Evolutionary conservation across 2,329 filamentous ascomycete genomes (phyloP).

Genomic region (Nemania diffusa): DNA sequence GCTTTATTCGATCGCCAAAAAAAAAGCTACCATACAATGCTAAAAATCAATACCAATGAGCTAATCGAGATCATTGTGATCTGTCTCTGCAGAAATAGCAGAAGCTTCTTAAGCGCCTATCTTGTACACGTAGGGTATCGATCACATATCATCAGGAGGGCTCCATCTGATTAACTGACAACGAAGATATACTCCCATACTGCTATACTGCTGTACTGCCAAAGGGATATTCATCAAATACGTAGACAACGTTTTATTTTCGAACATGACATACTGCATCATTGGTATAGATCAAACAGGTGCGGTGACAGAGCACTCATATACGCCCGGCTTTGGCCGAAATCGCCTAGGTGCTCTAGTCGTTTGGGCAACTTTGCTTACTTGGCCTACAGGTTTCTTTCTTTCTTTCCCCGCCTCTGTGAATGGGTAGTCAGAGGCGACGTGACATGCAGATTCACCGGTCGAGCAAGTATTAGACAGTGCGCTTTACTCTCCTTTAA

Average conservation of each 20-base stretch:
- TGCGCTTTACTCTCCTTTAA: constrained; percentile 30
- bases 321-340: constrained; percentile 29
- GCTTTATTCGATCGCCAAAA: not conserved
- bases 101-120: not conserved
- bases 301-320: not conserved
- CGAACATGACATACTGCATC: not conserved
- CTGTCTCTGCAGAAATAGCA: not conserved
- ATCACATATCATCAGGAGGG: not conserved
- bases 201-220: not conserved
- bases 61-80: not conserved
- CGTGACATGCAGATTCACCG: constrained; percentile 40
- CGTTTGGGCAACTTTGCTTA: constrained; percentile 35
- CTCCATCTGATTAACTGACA: not conserved
- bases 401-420: constrained; percentile 33
- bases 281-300: too few relatives aligned
- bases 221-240: not conserved
- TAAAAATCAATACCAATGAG: not conserved
- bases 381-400: constrained; percentile 27
- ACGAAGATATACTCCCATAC: not conserved
- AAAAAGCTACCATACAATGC: too few relatives aligned
- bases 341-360: constrained; percentile 15
- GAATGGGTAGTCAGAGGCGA: constrained; percentile 32
- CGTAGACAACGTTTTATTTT: not conserved
- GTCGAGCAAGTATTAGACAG: constrained; percentile 38
- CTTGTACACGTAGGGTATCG: not conserved